Percentiles rank a stretch among this genome's conserved stretches.
Conservation (phyloP, 2,329 filamentous ascomycete genomes). For the Penicillium olsonii region DNA sequence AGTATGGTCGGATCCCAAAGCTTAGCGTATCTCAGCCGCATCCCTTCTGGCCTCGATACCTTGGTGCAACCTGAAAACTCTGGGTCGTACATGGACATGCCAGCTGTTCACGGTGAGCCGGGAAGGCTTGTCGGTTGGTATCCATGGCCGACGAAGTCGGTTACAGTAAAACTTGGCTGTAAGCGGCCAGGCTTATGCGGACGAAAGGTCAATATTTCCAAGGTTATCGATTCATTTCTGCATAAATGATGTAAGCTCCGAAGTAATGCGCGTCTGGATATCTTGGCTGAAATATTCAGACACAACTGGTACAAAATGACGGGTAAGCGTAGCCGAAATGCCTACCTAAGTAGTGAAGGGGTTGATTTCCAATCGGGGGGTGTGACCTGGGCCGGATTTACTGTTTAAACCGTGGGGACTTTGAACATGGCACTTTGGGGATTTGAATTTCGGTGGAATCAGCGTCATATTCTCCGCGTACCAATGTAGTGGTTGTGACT, state of each 20-base stretch:
- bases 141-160: too few relatives aligned
- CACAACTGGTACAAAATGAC: not conserved
- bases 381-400: not conserved
- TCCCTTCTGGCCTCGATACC: not conserved
- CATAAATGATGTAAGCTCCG: not conserved
- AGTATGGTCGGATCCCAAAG: not conserved
- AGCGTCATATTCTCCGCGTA: not conserved
- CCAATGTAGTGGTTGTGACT: not conserved
- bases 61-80: not conserved
- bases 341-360: not conserved
- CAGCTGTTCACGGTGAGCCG: not conserved
- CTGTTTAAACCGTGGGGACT: not conserved
- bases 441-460: not conserved
- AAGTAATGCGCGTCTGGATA: not conserved
- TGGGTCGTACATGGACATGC: not conserved
- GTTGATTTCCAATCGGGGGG: not conserved
- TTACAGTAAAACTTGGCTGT: not conserved
- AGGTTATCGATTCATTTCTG: too few relatives aligned
- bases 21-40: not conserved
- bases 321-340: not conserved
- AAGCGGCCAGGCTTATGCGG: not conserved
- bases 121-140: too few relatives aligned
- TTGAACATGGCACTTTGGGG: not conserved
- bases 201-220: not conserved
- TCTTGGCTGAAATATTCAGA: too few relatives aligned